Evolutionary conservation across 2,329 filamentous ascomycete species (phyloP), one percentile per base, ranked within the genome.

Genomic region (Xylogone sp.): DNA sequence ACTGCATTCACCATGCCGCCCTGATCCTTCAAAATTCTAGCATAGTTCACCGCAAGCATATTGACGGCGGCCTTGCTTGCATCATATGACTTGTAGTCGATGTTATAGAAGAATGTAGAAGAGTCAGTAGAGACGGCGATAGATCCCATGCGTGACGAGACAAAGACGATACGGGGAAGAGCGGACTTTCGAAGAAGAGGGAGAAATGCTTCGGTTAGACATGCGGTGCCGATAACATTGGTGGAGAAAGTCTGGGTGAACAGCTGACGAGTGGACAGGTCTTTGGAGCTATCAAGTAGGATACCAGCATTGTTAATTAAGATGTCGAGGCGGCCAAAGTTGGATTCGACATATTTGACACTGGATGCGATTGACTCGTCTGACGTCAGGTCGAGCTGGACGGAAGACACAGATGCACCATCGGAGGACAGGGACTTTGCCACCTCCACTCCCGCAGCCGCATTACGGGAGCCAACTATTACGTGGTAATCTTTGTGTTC

Each of bases 401-500:
- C 39, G 8, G 44, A 16, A 10, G 44, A 29, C 5, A 46, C 52
- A 13, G 42, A 42, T 19, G 21, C 20, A 1, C 49, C 49, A 39
- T 54, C 42, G 16, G 48, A 27, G 31, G 22, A 31, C 10, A 73
- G 64, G 27, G 53, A 53, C 21, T 65, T 47, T 24, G 69, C 66
- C 8, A 68, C 69, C n/a, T 64, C 59, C 16, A 66, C 51, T 20
- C 68, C 63, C 20, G 66, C 64, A 13, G 53, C 51, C 42, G 64
- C 49, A 45, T 66, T 62, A 22, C 73, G 67, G 42, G 68, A 68
- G n/a, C 67, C 61, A 50, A 74, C 56, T 45, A 75, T 64, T 45
- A 74, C 61, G 50, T 70, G 65, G 59, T 73, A 72, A 50, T 64
- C 61, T 7, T 7, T 7, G 46, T 68, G 65, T 3, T 69, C 67